These are phyloP conservation scores for Primulina eburnea DNA, from an alignment of 257 asterid species.

Conservation along the genomic window DNA sequence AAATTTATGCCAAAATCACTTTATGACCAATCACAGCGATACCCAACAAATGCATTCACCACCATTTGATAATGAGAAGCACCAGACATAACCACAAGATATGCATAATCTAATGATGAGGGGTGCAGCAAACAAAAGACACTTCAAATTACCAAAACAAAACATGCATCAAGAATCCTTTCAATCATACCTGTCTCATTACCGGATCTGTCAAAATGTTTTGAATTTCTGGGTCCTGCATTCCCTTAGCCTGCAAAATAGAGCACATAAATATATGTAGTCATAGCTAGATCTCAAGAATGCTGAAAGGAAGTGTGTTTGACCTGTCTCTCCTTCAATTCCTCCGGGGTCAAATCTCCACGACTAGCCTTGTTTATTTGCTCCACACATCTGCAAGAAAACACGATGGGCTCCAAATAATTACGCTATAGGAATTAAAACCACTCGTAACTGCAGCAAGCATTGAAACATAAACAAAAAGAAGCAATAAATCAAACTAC, in stretches of 20 bases:
- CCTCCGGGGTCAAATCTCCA: constrained; percentile 89
- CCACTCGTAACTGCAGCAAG: too few species aligned
- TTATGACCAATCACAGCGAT: not conserved
- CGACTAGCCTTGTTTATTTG: constrained; percentile 89
- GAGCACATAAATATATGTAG: not conserved
- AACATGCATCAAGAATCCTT: not conserved
- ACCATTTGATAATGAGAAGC: not conserved
- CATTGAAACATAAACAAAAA: too few species aligned
- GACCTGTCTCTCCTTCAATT: constrained; percentile 97
- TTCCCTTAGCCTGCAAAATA: constrained; percentile 64
- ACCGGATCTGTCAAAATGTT: constrained; percentile 91
- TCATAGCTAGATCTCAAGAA: not conserved
- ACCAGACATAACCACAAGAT: not conserved
- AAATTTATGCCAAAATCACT: too few species aligned
- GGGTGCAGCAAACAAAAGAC: not conserved
- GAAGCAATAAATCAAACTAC: constrained; percentile 26
- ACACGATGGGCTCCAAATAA: not conserved
- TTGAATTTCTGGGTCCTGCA: constrained; percentile 97
- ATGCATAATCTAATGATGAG: not conserved
- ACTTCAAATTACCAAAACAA: not conserved
- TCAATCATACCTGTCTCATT: constrained; percentile 77
- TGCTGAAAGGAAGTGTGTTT: not conserved
- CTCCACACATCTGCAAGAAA: constrained; percentile 62
- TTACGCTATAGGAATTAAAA: not conserved
- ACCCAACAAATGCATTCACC: not conserved